Percentiles rank a stretch among this genome's conserved stretches.
Evolutionary conservation across 2,329 filamentous ascomycete species (phyloP).

Genomic region (Ophiocordyceps australis): DNA sequence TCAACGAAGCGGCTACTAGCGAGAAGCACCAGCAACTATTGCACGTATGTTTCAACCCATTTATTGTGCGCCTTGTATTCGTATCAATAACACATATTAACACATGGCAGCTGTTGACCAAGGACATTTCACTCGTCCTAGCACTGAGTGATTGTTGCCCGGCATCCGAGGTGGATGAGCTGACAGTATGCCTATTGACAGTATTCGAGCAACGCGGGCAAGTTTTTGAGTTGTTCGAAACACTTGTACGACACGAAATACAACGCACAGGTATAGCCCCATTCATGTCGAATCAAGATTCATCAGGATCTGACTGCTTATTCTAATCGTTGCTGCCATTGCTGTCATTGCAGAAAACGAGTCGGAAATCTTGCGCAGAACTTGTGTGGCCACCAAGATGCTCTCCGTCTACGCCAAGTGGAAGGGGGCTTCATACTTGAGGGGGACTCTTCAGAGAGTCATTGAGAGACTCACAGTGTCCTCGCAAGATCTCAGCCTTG

Average conservation of each 20-base stretch:
- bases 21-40: constrained; percentile 52
- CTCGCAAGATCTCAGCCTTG: constrained; percentile 48
- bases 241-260: constrained; percentile 50
- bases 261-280: constrained; percentile 36
- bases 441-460: constrained; percentile 46
- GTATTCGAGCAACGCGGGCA: constrained; percentile 51
- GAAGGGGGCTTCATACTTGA: constrained; percentile 48
- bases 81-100: too few species aligned
- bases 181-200: constrained; percentile 48
- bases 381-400: constrained; percentile 57
- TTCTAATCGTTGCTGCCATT: too few species aligned
- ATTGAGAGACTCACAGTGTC: constrained; percentile 47
- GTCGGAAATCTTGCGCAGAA: constrained; percentile 46
- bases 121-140: constrained; percentile 41
- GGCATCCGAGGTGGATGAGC: constrained; percentile 49
- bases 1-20: constrained; percentile 48
- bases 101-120: constrained; percentile 33
- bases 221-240: constrained; percentile 45
- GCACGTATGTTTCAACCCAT: constrained; percentile 24
- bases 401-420: constrained; percentile 54
- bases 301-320: too few species aligned
- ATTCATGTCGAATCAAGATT: too few species aligned
- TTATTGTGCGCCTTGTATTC: too few species aligned
- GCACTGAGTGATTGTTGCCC: constrained; percentile 49
- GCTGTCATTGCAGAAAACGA: constrained; percentile 54